Evolutionary conservation across 805 yeast species (phyloP).

Genomic region (Saccharomycopsis selenospora): DNA sequence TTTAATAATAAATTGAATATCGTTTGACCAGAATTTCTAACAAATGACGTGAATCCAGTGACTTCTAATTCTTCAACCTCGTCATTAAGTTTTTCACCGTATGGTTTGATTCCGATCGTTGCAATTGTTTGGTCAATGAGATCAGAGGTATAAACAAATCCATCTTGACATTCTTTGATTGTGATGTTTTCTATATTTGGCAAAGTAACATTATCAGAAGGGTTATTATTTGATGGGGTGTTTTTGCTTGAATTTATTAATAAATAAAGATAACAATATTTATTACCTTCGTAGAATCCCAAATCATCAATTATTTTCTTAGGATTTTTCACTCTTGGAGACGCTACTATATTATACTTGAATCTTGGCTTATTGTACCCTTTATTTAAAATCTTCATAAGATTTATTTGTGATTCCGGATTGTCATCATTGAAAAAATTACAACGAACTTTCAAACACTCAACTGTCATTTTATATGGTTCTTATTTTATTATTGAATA

Average conservation of each 20-base stretch:
- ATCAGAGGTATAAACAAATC: slow-evolving; percentile 21
- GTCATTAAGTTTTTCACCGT: slow-evolving; percentile 12
- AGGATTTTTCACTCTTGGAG: slow-evolving; percentile 34
- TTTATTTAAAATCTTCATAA: slow-evolving; percentile 36
- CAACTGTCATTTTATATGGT: background rate
- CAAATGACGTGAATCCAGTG: slow-evolving; percentile 47
- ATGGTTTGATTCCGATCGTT: slow-evolving; percentile 31
- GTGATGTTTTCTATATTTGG: background rate
- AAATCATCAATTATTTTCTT: slow-evolving; percentile 25
- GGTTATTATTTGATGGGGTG: slow-evolving; percentile 24
- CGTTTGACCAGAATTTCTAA: slow-evolving; percentile 33
- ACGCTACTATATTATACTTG: slow-evolving; percentile 35
- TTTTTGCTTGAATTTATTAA: slow-evolving; percentile 20
- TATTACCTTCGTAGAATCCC: slow-evolving; percentile 23
- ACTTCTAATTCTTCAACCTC: slow-evolving; percentile 32
- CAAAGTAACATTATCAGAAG: slow-evolving; percentile 1
- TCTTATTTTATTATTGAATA: slow-evolving; percentile 4
- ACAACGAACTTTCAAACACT: background rate
- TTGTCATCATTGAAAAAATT: background rate
- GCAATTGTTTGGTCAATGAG: slow-evolving; percentile 27
- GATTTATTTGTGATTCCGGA: slow-evolving; percentile 4
- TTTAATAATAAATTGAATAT: slow-evolving; percentile 22
- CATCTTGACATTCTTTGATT: slow-evolving; percentile 17
- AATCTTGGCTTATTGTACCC: slow-evolving; percentile 43
- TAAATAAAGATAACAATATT: slow-evolving; percentile 25